Evolutionary conservation across 1,284 basidiomycete species (phyloP).

Genomic region (Microbotryomycetes sp.): DNA sequence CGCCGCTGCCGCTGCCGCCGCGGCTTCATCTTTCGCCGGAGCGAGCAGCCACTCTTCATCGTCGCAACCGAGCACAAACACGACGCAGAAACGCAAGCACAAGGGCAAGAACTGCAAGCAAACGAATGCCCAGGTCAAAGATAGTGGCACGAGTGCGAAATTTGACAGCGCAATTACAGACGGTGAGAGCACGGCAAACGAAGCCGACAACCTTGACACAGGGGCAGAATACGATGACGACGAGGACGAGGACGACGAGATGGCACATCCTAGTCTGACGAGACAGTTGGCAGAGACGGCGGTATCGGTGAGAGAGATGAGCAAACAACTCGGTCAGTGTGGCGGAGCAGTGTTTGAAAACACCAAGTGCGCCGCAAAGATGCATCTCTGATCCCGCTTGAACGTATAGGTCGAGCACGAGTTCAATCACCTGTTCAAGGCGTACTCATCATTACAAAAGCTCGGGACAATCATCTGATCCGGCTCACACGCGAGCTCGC

Average conservation of each 20-base stretch:
- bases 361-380: too few relatives aligned
- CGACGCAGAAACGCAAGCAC: neutral
- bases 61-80: neutral
- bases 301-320: conserved; percentile 95
- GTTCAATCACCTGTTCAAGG: conserved; percentile 87
- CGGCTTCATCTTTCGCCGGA: neutral
- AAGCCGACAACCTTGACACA: conserved; percentile 13
- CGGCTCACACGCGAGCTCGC: conserved; percentile 89
- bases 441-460: conserved; percentile 95
- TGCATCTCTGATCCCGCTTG: neutral
- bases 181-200: neutral
- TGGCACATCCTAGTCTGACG: conserved; percentile 51
- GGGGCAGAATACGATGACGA: conserved; percentile 24
- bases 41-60: neutral
- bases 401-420: conserved; percentile 76
- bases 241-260: conserved; percentile 55
- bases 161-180: neutral
- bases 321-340: conserved; percentile 85
- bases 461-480: conserved; percentile 93
- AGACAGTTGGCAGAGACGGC: conserved; percentile 93
- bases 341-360: too few relatives aligned
- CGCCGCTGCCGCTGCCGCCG: neutral
- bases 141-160: neutral
- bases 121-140: conserved; percentile 5
- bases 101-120: conserved; percentile 2